Evolutionary conservation across 2,329 filamentous ascomycete species (phyloP), one percentile per base, ranked within the genome.

Genomic region (Nemania bipapillata): DNA sequence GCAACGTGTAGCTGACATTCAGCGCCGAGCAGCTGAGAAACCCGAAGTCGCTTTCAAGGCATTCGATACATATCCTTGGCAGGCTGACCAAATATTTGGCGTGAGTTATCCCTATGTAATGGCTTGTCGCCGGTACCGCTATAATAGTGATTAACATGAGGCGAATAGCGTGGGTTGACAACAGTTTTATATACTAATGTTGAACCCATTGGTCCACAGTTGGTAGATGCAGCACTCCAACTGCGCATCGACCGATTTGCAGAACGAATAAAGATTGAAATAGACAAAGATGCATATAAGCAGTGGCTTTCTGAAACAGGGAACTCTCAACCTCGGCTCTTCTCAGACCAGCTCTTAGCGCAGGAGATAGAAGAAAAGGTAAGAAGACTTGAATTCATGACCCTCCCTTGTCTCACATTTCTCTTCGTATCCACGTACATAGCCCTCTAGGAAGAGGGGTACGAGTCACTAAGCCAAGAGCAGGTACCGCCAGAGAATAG

Each of bases 51-150:
- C 71, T 63, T 76, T 75, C 67, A 72, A 67, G 28, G 76, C 76
- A 20, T 78, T 78, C 55, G 73, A 78, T 63, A 73, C 76, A 37
- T 78, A 77, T 66, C 76, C 76, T 9, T 78, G 76, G 76, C 67
- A 72, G 40, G 74, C 74, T 57, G 76, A 78, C 62, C 72, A 73
- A n/a, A n/a, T 69, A 6, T 78, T 78, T 63, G 69, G 66, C 49
- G 76, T 77, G 59, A 74, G 76, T 70, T 22, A 17, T 45, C n/a
- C 22, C 30, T 37, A 28, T 45, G 22, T 20, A 17, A 55, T 15
- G 6, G 20, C 2, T 24, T 2, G 50, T 20, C 28, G 20, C 24
- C 2, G 3, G 24, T 24, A 1, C 17, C 12, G 11, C 22, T 22
- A 20, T 17, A 6, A 28, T 17, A 9, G 12, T n/a, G 35, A 45